Percentiles rank a stretch among this genome's conserved stretches.
Conservation (phyloP, 257 asterid genomes). For the Mitragyna speciosa region DNA sequence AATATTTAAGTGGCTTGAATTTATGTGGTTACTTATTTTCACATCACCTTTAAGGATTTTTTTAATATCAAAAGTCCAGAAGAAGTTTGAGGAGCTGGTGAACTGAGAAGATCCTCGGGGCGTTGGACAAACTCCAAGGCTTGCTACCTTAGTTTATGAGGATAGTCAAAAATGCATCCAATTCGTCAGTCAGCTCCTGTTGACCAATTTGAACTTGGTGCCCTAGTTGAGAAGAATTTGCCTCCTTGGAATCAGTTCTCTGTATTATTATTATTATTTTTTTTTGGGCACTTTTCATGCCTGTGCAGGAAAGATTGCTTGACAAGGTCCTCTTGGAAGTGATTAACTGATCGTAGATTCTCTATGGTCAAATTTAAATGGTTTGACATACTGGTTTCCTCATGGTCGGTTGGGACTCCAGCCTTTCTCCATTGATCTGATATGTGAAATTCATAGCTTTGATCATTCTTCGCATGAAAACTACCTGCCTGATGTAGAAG, state of each 20-base stretch:
- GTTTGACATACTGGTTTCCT: background rate
- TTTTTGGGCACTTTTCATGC: background rate
- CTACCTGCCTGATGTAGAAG: conserved; percentile 17
- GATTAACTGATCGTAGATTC: conserved; percentile 3
- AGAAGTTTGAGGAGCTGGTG: conserved; percentile 6
- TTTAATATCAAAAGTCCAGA: background rate
- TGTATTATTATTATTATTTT: background rate
- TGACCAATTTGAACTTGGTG: conserved; percentile 46
- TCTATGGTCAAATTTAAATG: background rate
- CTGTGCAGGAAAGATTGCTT: background rate
- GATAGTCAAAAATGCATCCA: conserved; percentile 26
- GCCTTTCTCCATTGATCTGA: too few species aligned
- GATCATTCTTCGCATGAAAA: conserved; percentile 7
- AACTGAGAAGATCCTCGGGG: background rate
- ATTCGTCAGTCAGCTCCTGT: conserved; percentile 49
- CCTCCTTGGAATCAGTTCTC: conserved; percentile 34
- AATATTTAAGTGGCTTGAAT: background rate
- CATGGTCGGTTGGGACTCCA: too few species aligned
- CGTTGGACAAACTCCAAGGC: conserved; percentile 5
- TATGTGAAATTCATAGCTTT: background rate
- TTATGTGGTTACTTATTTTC: background rate
- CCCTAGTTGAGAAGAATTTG: conserved; percentile 41
- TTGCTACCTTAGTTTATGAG: background rate
- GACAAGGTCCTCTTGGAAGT: background rate
- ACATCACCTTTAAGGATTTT: conserved; percentile 3